Evolutionary conservation across 2,329 filamentous ascomycete genomes (phyloP).

Genomic region (Arthrobotrys musiformis): DNA sequence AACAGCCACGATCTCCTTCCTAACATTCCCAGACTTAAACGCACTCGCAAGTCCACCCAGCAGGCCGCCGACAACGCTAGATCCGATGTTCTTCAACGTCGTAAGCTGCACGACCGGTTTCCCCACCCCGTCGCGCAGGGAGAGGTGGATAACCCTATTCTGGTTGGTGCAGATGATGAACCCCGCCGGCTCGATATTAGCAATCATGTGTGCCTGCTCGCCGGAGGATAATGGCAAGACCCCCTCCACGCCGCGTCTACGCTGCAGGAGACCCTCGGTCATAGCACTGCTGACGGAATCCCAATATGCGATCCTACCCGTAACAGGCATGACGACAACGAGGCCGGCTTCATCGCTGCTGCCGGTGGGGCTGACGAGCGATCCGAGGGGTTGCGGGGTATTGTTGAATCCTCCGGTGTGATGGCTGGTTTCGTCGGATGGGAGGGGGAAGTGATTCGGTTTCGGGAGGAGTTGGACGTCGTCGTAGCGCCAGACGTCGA

Average conservation of each 20-base stretch:
- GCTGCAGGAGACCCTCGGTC: conserved; percentile 59
- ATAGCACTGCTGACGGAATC: conserved; percentile 76
- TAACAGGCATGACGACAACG: conserved; percentile 83
- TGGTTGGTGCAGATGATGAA: conserved; percentile 86
- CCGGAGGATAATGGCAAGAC: conserved; percentile 72
- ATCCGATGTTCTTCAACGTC: conserved; percentile 74
- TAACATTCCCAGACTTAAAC: conserved; percentile 75
- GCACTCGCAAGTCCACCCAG: conserved; percentile 79
- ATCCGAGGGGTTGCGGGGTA: conserved; percentile 82
- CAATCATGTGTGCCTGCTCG: conserved; percentile 79
- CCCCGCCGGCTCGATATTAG: conserved; percentile 86
- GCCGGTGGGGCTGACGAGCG: conserved; percentile 81
- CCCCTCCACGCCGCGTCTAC: conserved; percentile 59
- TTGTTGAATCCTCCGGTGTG: conserved; percentile 67
- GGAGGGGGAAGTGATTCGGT: conserved; percentile 82
- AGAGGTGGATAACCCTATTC: conserved; percentile 86
- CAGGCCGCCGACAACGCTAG: conserved; percentile 61
- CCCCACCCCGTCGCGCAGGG: conserved; percentile 85
- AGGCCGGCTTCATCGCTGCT: conserved; percentile 84
- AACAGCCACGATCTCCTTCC: conserved; percentile 82
- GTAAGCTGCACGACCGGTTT: conserved; percentile 82
- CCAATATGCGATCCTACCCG: conserved; percentile 90
- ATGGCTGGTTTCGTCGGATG: conserved; percentile 70
- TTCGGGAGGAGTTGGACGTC: conserved; percentile 75
- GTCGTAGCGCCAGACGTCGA: conserved; percentile 90